phyloP scores from a whole-genome alignment of 495 filamentous ascomycete genomes.

The Bacidia gigantensis region DNA sequence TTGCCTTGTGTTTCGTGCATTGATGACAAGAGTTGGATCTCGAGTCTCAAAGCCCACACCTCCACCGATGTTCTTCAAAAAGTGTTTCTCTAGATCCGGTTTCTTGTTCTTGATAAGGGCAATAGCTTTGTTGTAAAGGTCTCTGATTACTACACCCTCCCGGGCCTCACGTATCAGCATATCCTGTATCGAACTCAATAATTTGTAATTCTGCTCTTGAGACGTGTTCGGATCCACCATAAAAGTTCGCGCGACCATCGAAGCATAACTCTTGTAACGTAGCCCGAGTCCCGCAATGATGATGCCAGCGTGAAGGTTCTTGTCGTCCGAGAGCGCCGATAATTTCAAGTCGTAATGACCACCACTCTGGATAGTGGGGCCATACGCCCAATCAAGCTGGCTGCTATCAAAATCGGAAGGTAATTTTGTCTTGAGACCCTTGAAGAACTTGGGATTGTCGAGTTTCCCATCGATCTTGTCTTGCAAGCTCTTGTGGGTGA shows the following conservation, averaged over 20 bases:
- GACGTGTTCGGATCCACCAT: conserved; percentile 92
- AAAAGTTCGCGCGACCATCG: conserved; percentile 80
- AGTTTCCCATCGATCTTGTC: conserved; percentile 80
- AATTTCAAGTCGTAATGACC: conserved; percentile 85
- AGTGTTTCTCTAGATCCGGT: conserved; percentile 86
- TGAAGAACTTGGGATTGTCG: conserved; percentile 86
- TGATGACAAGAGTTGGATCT: conserved; percentile 68
- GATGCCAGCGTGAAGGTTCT: conserved; percentile 79
- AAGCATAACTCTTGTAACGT: conserved; percentile 88
- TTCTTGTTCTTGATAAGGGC: conserved; percentile 67
- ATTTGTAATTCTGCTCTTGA: conserved; percentile 85
- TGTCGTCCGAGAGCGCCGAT: conserved; percentile 57
- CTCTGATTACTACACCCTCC: conserved; percentile 76
- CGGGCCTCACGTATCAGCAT: conserved; percentile 75
- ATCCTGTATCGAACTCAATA: conserved; percentile 78
- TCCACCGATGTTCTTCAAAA: conserved; percentile 75
- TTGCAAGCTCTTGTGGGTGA: conserved; percentile 72
- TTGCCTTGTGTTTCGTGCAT: conserved; percentile 64
- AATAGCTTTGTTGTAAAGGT: conserved; percentile 82
- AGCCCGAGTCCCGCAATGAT: conserved; percentile 86
- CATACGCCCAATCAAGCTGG: conserved; percentile 86
- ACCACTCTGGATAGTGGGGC: conserved; percentile 88
- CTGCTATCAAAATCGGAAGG: conserved; percentile 76
- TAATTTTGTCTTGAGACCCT: conserved; percentile 63
- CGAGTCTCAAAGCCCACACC: conserved; percentile 87